Percentiles rank a stretch among this genome's conserved stretches.
These are phyloP conservation scores for Neostapfia colusana DNA, from an alignment of 176 grass and related monocot species.

Conservation along the genomic window DNA sequence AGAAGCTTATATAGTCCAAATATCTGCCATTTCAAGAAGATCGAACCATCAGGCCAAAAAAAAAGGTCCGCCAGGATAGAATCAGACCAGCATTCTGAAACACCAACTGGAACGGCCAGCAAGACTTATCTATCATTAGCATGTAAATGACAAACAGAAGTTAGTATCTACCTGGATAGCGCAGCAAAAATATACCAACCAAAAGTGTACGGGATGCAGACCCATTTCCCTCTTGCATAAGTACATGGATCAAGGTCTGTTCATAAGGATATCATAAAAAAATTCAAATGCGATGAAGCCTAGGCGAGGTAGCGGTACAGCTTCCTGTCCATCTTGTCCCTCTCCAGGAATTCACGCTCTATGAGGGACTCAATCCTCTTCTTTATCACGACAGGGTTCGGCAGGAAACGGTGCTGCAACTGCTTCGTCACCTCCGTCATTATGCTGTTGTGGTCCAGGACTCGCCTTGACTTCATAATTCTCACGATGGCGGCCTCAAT, in stretches of 20 bases:
- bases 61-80: neutral
- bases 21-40: neutral
- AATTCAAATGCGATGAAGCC: neutral
- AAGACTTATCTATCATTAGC: conserved; percentile 17
- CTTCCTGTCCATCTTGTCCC: conserved; percentile 78
- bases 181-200: conserved; percentile 10
- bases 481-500: conserved; percentile 70
- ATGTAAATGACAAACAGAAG: neutral
- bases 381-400: conserved; percentile 83
- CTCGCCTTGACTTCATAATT: conserved; percentile 68
- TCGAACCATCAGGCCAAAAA: neutral
- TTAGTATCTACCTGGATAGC: conserved; percentile 2
- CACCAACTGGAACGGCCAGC: neutral
- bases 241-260: conserved; percentile 27
- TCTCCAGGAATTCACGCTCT: conserved; percentile 73
- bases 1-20: neutral
- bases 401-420: conserved; percentile 71
- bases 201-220: conserved; percentile 7
- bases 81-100: neutral
- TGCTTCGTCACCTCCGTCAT: conserved; percentile 70
- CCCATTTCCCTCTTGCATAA: conserved; percentile 33
- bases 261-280: conserved; percentile 31
- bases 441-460: conserved; percentile 68
- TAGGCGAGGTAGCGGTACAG: conserved; percentile 78
- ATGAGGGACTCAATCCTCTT: conserved; percentile 80